Evolutionary conservation across 2,329 filamentous ascomycete species (phyloP), one percentile per base, ranked within the genome.

Genomic region (Setomelanomma holmii): DNA sequence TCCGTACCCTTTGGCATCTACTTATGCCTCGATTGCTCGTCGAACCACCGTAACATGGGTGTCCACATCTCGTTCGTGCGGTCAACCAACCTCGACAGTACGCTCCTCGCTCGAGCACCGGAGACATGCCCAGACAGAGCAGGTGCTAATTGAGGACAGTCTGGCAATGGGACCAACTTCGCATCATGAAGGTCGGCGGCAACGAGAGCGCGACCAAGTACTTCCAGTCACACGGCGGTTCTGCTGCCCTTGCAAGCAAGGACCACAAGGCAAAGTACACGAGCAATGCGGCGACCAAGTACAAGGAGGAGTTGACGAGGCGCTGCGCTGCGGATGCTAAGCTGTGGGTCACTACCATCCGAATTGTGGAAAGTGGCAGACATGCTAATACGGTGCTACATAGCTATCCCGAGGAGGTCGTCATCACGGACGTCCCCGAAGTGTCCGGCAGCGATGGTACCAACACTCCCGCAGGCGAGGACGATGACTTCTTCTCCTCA

Each of bases 31-130:
- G 95, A 99, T 79, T 99, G 95, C 80, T 97, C 93, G 36, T 89
- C 93, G 51, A 92, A 97, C 76, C 95, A 99, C 78, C 89, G 95
- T 67, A 98, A 98, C 77, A 87, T 99, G 69, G 95, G 95, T 76
- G 93, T 98, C 55, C 95, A 99, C 79, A 97, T 99, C 78, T 97
- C 93, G 66, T 99, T 99, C 82, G 95, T 99, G 69, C 89, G 95
- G 70, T 98, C 93, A 56, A 98, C 93, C 57, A 97, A 97, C 77
- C 89, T 99, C 76, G 95, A 99, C 77, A 92, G 93, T 98, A 90
- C 73, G 91, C 68, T 39, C 24, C 35, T 30, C 49, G 46, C 41
- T 22, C 44, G 23, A 11, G 34, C 20, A 8, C 8, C 21, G 27
- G 38, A 12, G 22, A 43, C 52, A 33, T 42, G 33, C 17, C 5